These are phyloP conservation scores for Populus ilicifolia DNA, from an alignment of 345 rosid genomes.

Conservation along the genomic window DNA sequence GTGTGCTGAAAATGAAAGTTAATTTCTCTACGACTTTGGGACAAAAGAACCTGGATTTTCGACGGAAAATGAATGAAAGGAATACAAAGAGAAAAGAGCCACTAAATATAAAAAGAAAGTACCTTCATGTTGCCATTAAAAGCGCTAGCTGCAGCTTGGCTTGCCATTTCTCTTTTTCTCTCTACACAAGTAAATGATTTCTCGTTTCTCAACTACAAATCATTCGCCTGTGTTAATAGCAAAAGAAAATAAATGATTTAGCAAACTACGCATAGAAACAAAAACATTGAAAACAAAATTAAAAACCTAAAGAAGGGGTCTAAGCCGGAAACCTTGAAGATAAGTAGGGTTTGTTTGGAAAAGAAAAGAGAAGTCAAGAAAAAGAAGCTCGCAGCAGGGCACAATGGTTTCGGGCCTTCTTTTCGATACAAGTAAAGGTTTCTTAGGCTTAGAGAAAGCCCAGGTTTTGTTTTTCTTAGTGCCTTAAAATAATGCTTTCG, in stretches of 20 bases:
- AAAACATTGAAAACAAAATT: neutral
- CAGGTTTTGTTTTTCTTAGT: neutral
- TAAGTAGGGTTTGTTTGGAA: conserved; percentile 3
- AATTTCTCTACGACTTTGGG: neutral
- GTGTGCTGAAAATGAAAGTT: neutral
- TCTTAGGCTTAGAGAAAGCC: neutral
- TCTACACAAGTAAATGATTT: neutral
- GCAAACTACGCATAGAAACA: neutral
- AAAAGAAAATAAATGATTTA: neutral
- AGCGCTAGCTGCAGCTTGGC: conserved; percentile 42
- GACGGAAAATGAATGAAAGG: neutral
- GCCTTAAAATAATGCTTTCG: neutral
- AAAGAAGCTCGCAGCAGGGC: neutral
- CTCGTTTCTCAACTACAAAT: neutral
- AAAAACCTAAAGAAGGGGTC: neutral
- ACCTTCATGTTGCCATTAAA: conserved; percentile 59
- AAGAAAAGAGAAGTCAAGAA: neutral
- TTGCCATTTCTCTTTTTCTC: conserved; percentile 35
- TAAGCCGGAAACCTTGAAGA: neutral
- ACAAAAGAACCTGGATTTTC: neutral
- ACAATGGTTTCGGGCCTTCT: neutral
- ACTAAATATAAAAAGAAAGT: neutral
- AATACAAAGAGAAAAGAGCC: neutral
- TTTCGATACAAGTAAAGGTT: neutral
- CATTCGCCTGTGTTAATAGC: conserved; percentile 11